Evolutionary conservation across 2,329 filamentous ascomycete genomes (phyloP), one percentile per base, ranked within the genome.

Genomic region (Tolypocladium endophyticum): DNA sequence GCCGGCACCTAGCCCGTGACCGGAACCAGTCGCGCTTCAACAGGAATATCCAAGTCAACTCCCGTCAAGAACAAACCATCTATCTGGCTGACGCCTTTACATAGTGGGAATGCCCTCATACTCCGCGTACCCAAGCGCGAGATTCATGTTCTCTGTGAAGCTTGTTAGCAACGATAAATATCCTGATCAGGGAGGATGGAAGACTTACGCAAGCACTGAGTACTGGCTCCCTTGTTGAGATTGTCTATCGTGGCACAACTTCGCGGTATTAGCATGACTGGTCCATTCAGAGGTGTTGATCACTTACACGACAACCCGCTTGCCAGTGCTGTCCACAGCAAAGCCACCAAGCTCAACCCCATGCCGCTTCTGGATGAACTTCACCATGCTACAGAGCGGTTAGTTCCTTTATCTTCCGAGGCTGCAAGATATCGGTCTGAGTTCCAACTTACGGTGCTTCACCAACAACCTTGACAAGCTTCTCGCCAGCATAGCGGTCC

Each of bases 331-430:
- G 76, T 97, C 88, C 45, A 97, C 91, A n/a, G 90, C 92, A 69
- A 97, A 97, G 0, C 89, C 92, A 61, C 94, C 94, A 73, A 99
- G 92, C 77, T 97, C 92, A 4, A 96, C 87, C 25, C 90, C 88
- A 72, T 97, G 93, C 77, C 88, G 90, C 64, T 88, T 86, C 66
- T 84, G 84, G 68, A 97, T 97, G 86, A 79, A 77, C 92, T 95
- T 60, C 39, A 97, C 93, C 14, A 87, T 39, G 2, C 36, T 38
- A 2, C 3, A 2, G n/a, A n/a, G 2, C 36, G 12, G 36, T 38
- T 38, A 38, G 36, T 38, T 38, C 5, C 12, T 11, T 38, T 14
- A 12, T 38, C 36, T 38, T 12, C 36, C 36, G 36, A 38, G 36
- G 36, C 36, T 38, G 12, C 9, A 38, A 12, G 36, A 11, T 38